Evolutionary conservation across 2,329 filamentous ascomycete genomes (phyloP).

Genomic region (Huntiella omanensis): DNA sequence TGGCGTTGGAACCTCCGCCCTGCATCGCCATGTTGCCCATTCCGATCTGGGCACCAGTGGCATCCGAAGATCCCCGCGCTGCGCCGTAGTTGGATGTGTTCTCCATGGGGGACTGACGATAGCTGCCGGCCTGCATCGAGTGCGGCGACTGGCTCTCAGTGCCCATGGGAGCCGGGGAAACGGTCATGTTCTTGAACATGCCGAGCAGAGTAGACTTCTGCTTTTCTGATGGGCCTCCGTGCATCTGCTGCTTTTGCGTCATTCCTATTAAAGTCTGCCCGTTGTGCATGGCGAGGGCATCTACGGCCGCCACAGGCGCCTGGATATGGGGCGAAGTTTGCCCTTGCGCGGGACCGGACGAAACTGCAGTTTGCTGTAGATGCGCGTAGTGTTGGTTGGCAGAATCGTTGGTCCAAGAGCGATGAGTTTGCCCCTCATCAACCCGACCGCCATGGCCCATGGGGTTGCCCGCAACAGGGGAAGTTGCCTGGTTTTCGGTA

Average conservation of each 20-base stretch:
- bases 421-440: not conserved
- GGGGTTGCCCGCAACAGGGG: not conserved
- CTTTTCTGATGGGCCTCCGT: constrained; percentile 12
- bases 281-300: constrained; percentile 10
- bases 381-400: constrained; percentile 6
- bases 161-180: constrained; percentile 2
- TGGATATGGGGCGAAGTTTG: constrained; percentile 1
- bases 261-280: constrained; percentile 8
- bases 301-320: constrained; percentile 1
- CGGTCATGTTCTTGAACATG: constrained; percentile 30
- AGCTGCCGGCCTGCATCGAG: constrained; percentile 5
- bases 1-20: constrained; percentile 5
- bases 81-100: constrained; percentile 2
- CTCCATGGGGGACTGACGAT: constrained; percentile 10
- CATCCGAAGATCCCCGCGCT: constrained; percentile 3
- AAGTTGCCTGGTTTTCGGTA: not conserved
- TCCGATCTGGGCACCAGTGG: constrained; percentile 6
- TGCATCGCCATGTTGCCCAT: constrained; percentile 10
- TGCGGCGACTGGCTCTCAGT: constrained; percentile 5
- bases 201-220: constrained; percentile 32
- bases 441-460: not conserved
- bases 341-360: not conserved
- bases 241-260: constrained; percentile 10
- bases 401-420: constrained; percentile 7
- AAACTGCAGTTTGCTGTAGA: not conserved